Conservation (phyloP, 2,329 filamentous ascomycete species). For the Albophoma yamanashiensis region DNA sequence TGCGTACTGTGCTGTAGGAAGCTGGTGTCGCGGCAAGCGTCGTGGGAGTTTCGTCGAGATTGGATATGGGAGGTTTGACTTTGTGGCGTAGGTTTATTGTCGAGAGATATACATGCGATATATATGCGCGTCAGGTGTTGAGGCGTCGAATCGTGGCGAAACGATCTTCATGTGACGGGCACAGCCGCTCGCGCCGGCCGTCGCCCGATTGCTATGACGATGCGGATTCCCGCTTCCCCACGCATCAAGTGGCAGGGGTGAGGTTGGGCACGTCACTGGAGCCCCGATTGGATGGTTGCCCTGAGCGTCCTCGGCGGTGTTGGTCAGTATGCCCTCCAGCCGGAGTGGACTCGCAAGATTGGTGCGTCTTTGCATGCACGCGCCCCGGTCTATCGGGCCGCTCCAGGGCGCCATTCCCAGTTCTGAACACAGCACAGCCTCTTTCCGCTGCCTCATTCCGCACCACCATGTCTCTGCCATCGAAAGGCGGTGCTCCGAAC, state of each 20-base stretch:
- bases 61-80: not conserved
- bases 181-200: not conserved
- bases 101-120: no score
- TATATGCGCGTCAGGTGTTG: not conserved
- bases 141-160: not conserved
- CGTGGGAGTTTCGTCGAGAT: not conserved
- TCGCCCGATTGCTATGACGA: not conserved
- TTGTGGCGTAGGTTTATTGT: not conserved
- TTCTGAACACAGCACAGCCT: not conserved
- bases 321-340: not conserved
- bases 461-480: not conserved
- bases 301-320: not conserved
- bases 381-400: not conserved
- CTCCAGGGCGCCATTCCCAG: not conserved
- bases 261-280: no score
- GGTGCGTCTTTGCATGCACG: not conserved
- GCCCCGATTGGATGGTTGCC: not conserved
- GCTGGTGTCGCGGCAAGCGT: not conserved
- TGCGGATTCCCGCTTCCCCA: not conserved
- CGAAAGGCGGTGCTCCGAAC: not conserved
- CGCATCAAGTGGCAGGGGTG: not conserved
- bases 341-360: no score
- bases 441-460: no score
- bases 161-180: not conserved
- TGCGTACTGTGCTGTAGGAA: not conserved